Evolutionary conservation across 768 basidiomycete species (phyloP), one percentile per base, ranked within the genome.

Genomic region (Jaapia argillacea): DNA sequence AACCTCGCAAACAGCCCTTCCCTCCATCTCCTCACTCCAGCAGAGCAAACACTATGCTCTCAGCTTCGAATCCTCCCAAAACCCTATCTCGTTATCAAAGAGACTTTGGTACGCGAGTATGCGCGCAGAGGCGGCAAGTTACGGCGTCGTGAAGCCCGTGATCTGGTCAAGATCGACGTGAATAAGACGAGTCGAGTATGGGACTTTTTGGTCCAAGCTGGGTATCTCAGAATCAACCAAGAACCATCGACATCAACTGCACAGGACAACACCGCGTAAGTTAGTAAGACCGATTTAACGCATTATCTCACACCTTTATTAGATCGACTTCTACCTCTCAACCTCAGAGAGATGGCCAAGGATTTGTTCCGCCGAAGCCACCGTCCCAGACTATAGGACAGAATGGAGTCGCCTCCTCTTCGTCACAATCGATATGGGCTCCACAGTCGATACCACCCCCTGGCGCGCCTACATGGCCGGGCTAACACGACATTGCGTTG

Each of bases 71-170:
- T 99, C 45, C 72, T 96, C 16, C 94, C 96, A 1, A 89, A 90
- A 56, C 91, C 96, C 1, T 99, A 96, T 59, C 79, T 99, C 41
- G 79, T 86, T 47, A 87, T 98, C 65, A 99, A 99, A 59, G 91
- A 96, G 61, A 89, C 85, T 4, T 76, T 96, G 33, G 81, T 99
- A 24, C 78, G 91, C 24, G 94, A 98, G 66, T 96, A 90, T 53
- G 89, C 88, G 1, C 74, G 90, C 22, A 71, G 91, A 43, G 85
- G 86, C 18, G 93, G 93, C 7, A 85, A 87, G 58, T 71, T 97
- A 36, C 84, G 86, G 40, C 75, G 87, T 24, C 72, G 91, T 42
- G 91, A 96, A 60, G 90, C 91, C 7, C 75, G 87, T 41, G 88
- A 89, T 59, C 69, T 94, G 47, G 81, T 93, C 51, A 91, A 89